Conservation (phyloP, 163 green algal genomes). For the Botryococcus braunii region DNA sequence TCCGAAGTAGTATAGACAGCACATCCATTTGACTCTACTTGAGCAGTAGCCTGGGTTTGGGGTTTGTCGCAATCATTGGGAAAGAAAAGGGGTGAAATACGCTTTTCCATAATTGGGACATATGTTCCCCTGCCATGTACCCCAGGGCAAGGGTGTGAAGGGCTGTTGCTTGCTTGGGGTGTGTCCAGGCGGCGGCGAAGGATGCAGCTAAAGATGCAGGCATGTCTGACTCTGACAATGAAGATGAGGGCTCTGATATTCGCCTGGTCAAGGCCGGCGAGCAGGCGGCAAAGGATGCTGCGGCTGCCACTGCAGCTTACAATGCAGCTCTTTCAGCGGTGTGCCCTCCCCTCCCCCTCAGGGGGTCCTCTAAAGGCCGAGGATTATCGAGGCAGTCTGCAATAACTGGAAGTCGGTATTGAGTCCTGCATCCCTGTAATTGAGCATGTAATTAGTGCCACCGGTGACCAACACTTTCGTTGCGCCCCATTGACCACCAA, state of each 20-base stretch:
- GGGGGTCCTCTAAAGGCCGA: no score
- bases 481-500: no score
- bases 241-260: constrained; percentile 20
- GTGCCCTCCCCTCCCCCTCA: not conserved
- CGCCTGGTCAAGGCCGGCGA: constrained; percentile 8
- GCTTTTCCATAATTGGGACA: no score
- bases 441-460: no score
- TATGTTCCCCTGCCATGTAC: no score
- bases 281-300: constrained; percentile 5
- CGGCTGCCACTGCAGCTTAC: constrained; percentile 1
- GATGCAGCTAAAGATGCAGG: constrained; percentile 15
- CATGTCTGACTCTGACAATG: constrained; percentile 30
- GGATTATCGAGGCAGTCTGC: no score
- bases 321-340: not conserved
- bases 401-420: no score
- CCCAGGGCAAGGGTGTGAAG: no score
- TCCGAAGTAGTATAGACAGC: no score
- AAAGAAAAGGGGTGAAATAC: no score
- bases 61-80: not conserved
- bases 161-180: not conserved
- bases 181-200: constrained; percentile 6
- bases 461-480: no score
- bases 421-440: no score
- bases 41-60: not conserved
- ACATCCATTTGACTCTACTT: constrained; percentile 6